These are phyloP conservation scores for Gracilaria vermiculophylla DNA, from an alignment of 23 red algal species.

Conservation along the genomic window DNA sequence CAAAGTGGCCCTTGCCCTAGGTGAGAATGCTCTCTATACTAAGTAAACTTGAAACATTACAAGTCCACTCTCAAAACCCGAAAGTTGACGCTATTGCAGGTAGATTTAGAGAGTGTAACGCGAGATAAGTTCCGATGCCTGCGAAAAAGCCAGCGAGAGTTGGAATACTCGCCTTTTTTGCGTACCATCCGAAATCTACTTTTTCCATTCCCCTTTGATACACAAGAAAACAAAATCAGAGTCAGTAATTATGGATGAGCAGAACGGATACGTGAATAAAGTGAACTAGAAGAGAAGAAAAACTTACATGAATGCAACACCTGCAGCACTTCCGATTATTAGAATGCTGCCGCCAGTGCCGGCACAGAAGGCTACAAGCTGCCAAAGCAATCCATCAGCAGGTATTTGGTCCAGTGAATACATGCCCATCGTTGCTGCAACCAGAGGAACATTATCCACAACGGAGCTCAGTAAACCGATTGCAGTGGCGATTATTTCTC, in stretches of 20 bases:
- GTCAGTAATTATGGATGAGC: too few species aligned
- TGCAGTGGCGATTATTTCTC: conserved; percentile 79
- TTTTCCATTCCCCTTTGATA: conserved; percentile 83
- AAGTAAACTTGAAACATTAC: not conserved
- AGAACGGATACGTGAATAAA: not conserved
- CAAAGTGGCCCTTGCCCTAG: not conserved
- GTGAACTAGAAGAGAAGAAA: not conserved
- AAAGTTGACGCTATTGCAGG: conserved; percentile 42
- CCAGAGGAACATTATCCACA: conserved; percentile 98
- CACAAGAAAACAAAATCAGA: not conserved
- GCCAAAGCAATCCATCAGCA: conserved; percentile 80
- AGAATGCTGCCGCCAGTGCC: conserved; percentile 85
- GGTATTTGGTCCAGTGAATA: conserved; percentile 84
- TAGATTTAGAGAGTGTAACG: conserved; percentile 52
- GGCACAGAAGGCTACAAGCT: conserved; percentile 92
- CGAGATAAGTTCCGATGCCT: conserved; percentile 71
- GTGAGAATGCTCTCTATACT: not conserved
- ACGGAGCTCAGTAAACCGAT: conserved; percentile 88
- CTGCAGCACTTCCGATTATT: conserved; percentile 96
- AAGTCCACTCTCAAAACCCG: not conserved
- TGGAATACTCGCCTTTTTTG: conserved; percentile 73
- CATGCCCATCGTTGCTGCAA: conserved; percentile 99
- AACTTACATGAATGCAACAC: conserved; percentile 94
- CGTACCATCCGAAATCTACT: conserved; percentile 94
- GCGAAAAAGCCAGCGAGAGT: conserved; percentile 85